These are phyloP conservation scores for Aspergillus sp. DNA, from an alignment of 2,329 filamentous ascomycete species.

Conservation along the genomic window DNA sequence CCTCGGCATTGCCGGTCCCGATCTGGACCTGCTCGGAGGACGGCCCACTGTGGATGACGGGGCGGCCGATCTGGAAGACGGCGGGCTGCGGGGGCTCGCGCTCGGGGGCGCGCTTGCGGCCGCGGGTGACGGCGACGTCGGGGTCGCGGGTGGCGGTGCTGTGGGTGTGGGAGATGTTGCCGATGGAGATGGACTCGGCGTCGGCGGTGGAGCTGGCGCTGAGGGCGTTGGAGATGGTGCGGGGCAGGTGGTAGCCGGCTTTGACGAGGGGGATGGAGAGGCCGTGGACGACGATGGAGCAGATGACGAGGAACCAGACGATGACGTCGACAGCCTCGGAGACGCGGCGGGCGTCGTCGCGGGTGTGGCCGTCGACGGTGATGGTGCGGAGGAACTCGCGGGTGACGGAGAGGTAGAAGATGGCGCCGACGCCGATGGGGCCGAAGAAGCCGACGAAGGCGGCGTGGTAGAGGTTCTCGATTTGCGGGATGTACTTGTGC, in stretches of 20 bases:
- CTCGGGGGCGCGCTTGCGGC: constrained; percentile 24
- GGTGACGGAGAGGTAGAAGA: constrained; percentile 85
- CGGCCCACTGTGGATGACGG: constrained; percentile 21
- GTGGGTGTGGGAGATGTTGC: constrained; percentile 26
- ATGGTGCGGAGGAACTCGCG: constrained; percentile 67
- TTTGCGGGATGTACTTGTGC: constrained; percentile 75
- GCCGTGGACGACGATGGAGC: constrained; percentile 82
- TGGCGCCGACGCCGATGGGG: constrained; percentile 83
- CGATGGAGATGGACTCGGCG: constrained; percentile 29
- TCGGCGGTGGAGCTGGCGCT: constrained; percentile 38
- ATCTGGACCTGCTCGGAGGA: constrained; percentile 18
- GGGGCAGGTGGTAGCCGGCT: constrained; percentile 46
- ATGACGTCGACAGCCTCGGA: constrained; percentile 68
- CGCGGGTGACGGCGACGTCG: constrained; percentile 18
- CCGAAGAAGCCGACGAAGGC: constrained; percentile 91
- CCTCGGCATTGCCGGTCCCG: constrained; percentile 23
- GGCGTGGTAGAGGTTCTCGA: constrained; percentile 71
- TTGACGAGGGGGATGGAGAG: constrained; percentile 71
- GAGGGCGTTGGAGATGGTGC: constrained; percentile 45
- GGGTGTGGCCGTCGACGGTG: constrained; percentile 55
- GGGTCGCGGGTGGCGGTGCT: constrained; percentile 31
- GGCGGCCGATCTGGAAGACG: constrained; percentile 27
- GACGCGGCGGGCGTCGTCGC: constrained; percentile 65
- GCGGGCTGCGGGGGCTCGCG: constrained; percentile 17
- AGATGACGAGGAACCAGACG: constrained; percentile 83